Base-by-base conservation (phyloP, 768 basidiomycete genomes). In the Favolaschia claudopus region DNA sequence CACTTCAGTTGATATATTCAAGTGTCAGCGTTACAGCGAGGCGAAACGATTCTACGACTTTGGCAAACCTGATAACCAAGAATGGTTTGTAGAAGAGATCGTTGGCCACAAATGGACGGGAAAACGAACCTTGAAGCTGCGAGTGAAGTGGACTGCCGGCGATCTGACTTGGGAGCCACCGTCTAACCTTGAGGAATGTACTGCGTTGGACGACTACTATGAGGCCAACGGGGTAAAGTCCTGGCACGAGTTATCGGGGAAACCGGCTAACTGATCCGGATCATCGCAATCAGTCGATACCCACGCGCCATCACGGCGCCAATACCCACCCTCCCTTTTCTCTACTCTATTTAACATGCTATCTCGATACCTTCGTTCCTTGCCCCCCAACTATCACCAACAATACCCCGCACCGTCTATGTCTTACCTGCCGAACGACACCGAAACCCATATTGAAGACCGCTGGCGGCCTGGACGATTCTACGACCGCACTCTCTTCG, bases 51-150 rank as follows among this genome's bases (percentile, higher is more conserved):
- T 72, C 19, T 80, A 78, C 33, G 76, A 80, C 56, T 76, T 79
- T 51, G 72, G 78, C 0, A 56, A 47, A 0, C 50, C 54, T 4
- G 64, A 72, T 5, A 71, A 78, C 3, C 66, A 67, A 1, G 77
- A 82, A 57, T 79, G 69, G 68, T 61, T 73, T 8, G 73, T 82
- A 2, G 74, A 80, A 8, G 64, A 74, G 1, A 70, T 81, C 0
- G 32, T 70, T 40, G 39, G 39, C 10, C 39, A 40, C 19, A 19
- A 40, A 40, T 40, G 39, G 39, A 20, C 24, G 10, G 39, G 39
- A 12, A 17, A 17, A 19, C 39, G 39, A 22, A 40, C n/a, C 39
- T 17, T 75, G 0, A 55, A 67, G 22, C 72, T 74, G 34, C 57
- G 71, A 17, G 63, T 78, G 0, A 27, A 60, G 4, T 78, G 75